Conservation (phyloP, 495 filamentous ascomycete species). For the Neurospora sp. region DNA sequence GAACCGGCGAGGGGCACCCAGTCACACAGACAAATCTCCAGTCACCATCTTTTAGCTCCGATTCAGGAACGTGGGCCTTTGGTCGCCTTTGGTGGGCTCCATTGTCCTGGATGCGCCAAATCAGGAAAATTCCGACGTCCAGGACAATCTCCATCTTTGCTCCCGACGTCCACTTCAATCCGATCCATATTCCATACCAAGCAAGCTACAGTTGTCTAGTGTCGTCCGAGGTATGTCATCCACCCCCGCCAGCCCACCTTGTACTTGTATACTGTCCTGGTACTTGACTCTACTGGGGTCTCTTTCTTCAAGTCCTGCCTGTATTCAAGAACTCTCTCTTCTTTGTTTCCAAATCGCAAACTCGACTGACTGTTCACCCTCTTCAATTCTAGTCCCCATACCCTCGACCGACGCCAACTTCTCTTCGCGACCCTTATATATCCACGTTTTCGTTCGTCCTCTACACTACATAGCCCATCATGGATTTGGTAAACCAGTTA, state of each 20-base stretch:
- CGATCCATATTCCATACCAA: neutral
- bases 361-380: neutral
- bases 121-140: neutral
- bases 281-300: neutral
- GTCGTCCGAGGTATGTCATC: neutral
- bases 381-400: neutral
- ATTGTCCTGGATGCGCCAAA: slow-evolving; percentile 5
- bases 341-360: neutral
- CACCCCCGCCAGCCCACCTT: neutral
- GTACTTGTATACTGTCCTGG: neutral
- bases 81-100: neutral
- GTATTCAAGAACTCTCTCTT: neutral
- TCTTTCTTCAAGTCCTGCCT: neutral
- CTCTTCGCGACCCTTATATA: neutral
- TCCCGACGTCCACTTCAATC: neutral
- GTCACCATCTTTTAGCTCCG: slow-evolving; percentile 18
- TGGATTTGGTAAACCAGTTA: slow-evolving; percentile 84
- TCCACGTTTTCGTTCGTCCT: neutral
- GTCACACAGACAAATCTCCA: neutral
- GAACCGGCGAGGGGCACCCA: slow-evolving; percentile 20
- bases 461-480: slow-evolving; percentile 18
- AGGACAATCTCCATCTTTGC: neutral
- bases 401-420: neutral
- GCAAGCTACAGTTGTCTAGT: neutral
- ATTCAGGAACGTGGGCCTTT: slow-evolving; percentile 34